These are phyloP conservation scores for Nannochloropsis gaditana DNA, from an alignment of 108 stramenopile genomes.

Conservation along the genomic window DNA sequence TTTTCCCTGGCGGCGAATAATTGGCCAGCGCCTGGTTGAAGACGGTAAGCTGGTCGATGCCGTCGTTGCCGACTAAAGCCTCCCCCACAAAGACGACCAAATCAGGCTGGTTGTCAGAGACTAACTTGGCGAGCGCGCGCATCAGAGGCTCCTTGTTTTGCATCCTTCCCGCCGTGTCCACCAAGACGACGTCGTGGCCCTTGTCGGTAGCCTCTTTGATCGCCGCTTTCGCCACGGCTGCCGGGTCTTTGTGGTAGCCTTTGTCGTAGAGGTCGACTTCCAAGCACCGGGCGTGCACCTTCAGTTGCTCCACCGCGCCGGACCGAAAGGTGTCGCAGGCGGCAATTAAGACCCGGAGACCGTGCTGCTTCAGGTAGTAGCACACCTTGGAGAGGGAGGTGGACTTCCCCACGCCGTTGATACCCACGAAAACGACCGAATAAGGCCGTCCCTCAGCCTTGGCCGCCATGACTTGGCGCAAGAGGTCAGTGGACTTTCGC, in stretches of 20 bases:
- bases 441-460: conserved; percentile 58
- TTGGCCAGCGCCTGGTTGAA: conserved; percentile 61
- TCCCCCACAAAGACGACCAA: conserved; percentile 89
- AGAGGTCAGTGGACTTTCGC: conserved; percentile 31
- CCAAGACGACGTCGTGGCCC: conserved; percentile 80
- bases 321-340: conserved; percentile 97
- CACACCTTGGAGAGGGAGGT: conserved; percentile 58
- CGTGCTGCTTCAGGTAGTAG: conserved; percentile 60
- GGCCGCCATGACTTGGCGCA: conserved; percentile 37
- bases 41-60: conserved; percentile 68
- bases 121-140: conserved; percentile 83
- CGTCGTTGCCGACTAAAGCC: conserved; percentile 94
- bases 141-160: conserved; percentile 95
- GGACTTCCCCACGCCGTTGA: conserved; percentile 75
- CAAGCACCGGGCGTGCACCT: conserved; percentile 76
- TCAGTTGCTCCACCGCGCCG: conserved; percentile 94
- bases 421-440: conserved; percentile 85
- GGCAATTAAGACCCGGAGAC: conserved; percentile 60
- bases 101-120: conserved; percentile 79
- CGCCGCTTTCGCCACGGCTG: conserved; percentile 76
- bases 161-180: conserved; percentile 96
- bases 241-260: conserved; percentile 88
- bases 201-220: conserved; percentile 70
- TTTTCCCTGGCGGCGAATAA: conserved; percentile 54
- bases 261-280: conserved; percentile 81